Base-by-base conservation (phyloP, 73 alveolate species). In the Tetrahymena borealis region DNA sequence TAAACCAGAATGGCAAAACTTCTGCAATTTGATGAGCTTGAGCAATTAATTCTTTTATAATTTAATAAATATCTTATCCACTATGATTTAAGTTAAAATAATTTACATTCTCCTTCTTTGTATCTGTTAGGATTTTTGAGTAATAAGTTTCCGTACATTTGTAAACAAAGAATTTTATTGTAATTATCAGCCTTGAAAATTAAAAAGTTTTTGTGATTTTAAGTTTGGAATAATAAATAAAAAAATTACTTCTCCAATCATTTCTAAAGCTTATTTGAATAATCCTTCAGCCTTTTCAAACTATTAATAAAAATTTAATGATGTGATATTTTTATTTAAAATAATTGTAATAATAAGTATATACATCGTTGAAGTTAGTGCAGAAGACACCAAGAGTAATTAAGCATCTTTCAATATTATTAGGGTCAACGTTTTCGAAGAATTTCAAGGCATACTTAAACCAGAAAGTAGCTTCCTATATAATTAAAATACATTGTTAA, bases 401-500 rank as follows among this genome's bases (percentile, higher is more conserved):
- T n/a, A 78, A 40, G 28, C 92, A 92, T 78, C 95, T 92, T 28
- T 92, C 95, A 78, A 92, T 92, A 78, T 92, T 92, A 32, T 91
- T 42, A 37, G 95, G 92, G 37, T 92, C 95, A 13, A 78, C 90
- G 18, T 24, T 90, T 36, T 92, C 95, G 38, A 42, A 92, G 90
- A 78, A 92, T 13, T 78, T 92, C 38, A 92, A 37, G 0, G 95
- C 90, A 38, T 79, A 78, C 38, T 92, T 92, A 36, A 92, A 92
- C 95, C 95, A 92, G 39, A 92, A 92, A 38, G 85, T 60, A 20
- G 85, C 85, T 60, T 60, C 85, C 85, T 60, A 9, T 39, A 60
- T 60, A 15, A 3, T 13, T 6, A 60, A 60, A 7, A 2, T 20
- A 60, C n/a, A 5, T 0, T 60, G n/a, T 2, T 18, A 13, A 6